Evolutionary conservation across 805 yeast species (phyloP), one percentile per base, ranked within the genome.

Genomic region (Barnettozyma populi): DNA sequence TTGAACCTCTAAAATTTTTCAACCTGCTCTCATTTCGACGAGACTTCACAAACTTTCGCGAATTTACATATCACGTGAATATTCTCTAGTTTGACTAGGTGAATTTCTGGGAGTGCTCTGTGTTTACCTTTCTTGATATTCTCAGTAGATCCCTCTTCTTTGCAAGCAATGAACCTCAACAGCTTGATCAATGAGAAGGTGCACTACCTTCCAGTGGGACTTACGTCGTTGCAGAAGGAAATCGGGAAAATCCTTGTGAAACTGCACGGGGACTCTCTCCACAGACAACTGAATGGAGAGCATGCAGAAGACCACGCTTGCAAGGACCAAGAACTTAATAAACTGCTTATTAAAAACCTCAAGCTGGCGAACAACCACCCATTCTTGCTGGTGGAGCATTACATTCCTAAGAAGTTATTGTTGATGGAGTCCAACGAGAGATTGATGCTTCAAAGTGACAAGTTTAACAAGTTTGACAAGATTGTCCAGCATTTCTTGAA

Each of bases 341-440:
- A 68, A 36, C 55, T 78, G 47, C 59, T 76, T 47, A 62, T 70
- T 39, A 69, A 72, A 7, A 80, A 76, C 54, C 59, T 82, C 5
- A 58, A 69, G 34, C 72, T 74, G n/a, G 65, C 82, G 0, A 68
- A 76, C 3, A 80, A 76, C 55, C 90, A 86, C 63, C 88, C 92
- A 2, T 79, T 84, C 37, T 65, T 86, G 36, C 61, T 86, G 38
- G 90, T 86, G 27, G 86, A 84, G 54, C 94, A 86, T 62, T 86
- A 79, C 56, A 80, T 85, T 62, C 90, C 94, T 7, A 79, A 80
- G 54, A 83, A 82, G 47, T 66, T 85, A 52, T 61, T 86, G 14
- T 66, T 84, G 35, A 77, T 80, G 81, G 86, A 83, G 53, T 71
- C 85, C 1, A 83, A 78, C 49, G 80, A 77, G 46, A 63, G 75